These are phyloP conservation scores for Cornus controversa DNA, from an alignment of 148 eudicot genomes.

Conservation along the genomic window DNA sequence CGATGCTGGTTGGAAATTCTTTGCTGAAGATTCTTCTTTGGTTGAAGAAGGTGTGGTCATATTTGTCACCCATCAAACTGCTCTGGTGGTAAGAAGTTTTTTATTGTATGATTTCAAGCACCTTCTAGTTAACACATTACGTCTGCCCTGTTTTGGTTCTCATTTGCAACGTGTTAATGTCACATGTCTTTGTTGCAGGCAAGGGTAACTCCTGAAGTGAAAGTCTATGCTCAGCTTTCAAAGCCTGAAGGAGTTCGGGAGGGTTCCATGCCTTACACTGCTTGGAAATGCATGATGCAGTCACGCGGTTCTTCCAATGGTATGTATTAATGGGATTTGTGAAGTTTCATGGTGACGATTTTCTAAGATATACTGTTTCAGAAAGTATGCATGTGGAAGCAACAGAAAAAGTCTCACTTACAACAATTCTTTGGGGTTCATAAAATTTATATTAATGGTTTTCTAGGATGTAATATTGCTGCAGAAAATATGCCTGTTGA, in stretches of 20 bases:
- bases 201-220: conserved; percentile 65
- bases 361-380: conserved; percentile 35
- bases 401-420: conserved; percentile 68
- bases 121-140: conserved; percentile 13
- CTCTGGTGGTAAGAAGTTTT: conserved; percentile 79
- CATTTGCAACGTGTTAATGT: conserved; percentile 15
- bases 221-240: conserved; percentile 66
- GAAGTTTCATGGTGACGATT: neutral
- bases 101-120: conserved; percentile 30
- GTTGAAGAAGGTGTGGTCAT: conserved; percentile 92
- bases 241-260: conserved; percentile 87
- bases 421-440: conserved; percentile 89
- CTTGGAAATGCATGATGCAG: conserved; percentile 80
- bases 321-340: conserved; percentile 23
- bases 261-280: conserved; percentile 95
- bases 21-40: conserved; percentile 51
- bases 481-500: conserved; percentile 52
- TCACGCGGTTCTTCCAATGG: conserved; percentile 55
- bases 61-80: conserved; percentile 81
- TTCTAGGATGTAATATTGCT: conserved; percentile 7
- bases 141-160: conserved; percentile 12
- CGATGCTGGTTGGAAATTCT: conserved; percentile 58
- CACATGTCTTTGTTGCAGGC: conserved; percentile 45
- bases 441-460: too few relatives aligned
- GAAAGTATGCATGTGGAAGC: conserved; percentile 49